Evolutionary conservation across 768 basidiomycete genomes (phyloP).

Genomic region (Crepidotus variabilis): DNA sequence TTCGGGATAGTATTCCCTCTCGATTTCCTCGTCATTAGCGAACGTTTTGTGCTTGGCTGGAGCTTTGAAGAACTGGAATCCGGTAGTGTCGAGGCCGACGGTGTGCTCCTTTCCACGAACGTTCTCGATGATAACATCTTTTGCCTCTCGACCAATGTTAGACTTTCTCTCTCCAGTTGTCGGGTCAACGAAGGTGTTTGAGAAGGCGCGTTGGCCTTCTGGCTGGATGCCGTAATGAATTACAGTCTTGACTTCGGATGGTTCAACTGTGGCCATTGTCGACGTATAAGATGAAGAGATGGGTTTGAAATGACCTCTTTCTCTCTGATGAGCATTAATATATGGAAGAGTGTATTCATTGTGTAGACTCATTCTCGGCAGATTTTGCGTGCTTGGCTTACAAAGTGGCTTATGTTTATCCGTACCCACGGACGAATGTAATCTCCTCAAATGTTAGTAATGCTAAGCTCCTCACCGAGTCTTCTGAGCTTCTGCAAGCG

Average conservation of each 20-base stretch:
- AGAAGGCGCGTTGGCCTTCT: conserved; percentile 36
- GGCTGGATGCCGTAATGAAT: conserved; percentile 37
- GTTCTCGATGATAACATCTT: conserved; percentile 45
- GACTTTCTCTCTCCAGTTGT: conserved; percentile 30
- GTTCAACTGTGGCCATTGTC: not conserved
- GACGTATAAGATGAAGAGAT: too few species aligned
- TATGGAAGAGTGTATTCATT: too few species aligned
- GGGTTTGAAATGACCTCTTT: too few species aligned
- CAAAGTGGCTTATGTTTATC: too few species aligned
- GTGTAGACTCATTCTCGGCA: too few species aligned
- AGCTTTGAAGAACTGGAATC: conserved; percentile 42
- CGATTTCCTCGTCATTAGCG: conserved; percentile 44
- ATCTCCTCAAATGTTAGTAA: too few species aligned
- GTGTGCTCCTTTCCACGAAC: conserved; percentile 46
- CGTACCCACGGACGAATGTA: too few species aligned
- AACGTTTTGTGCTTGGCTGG: conserved; percentile 46
- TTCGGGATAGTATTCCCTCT: conserved; percentile 58
- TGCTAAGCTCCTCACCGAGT: too few species aligned
- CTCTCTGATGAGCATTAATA: too few species aligned
- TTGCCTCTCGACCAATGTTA: conserved; percentile 28
- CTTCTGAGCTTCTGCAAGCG: too few species aligned
- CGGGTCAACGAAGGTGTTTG: conserved; percentile 29
- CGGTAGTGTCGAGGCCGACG: conserved; percentile 43
- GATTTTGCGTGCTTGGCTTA: too few species aligned
- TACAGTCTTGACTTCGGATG: conserved; percentile 14